These are phyloP conservation scores for Macrocybe gigantea DNA, from an alignment of 768 basidiomycete genomes.

Conservation along the genomic window DNA sequence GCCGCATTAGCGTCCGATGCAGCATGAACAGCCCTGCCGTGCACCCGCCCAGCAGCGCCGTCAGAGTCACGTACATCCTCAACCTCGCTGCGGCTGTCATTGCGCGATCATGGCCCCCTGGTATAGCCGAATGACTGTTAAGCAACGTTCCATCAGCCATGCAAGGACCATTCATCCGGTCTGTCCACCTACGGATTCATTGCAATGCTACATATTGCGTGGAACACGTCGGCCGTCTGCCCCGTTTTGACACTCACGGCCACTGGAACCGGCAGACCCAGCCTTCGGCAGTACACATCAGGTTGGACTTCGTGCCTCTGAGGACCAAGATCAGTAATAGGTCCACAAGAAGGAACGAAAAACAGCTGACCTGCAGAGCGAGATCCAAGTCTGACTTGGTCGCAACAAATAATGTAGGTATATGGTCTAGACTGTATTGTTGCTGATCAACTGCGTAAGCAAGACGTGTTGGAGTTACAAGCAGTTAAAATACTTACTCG, in stretches of 20 bases:
- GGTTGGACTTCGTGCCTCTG: conserved; percentile 98
- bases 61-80: conserved; percentile 66
- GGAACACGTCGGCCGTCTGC: conserved; percentile 83
- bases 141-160: neutral
- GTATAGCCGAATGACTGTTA: conserved; percentile 57
- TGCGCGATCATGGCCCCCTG: conserved; percentile 79
- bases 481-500: conserved; percentile 44
- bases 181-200: conserved; percentile 71
- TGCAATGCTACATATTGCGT: conserved; percentile 77
- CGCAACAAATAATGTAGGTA: conserved; percentile 96
- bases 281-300: conserved; percentile 89
- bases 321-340: conserved; percentile 6
- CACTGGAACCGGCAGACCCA: conserved; percentile 90
- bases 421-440: conserved; percentile 94
- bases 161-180: conserved; percentile 9
- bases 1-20: conserved; percentile 61
- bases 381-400: conserved; percentile 98
- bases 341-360: conserved; percentile 3
- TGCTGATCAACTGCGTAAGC: conserved; percentile 49
- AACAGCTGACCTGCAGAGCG: conserved; percentile 71
- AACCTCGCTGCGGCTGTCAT: conserved; percentile 64
- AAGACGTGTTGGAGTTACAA: neutral
- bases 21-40: conserved; percentile 68
- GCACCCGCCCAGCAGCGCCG: conserved; percentile 68
- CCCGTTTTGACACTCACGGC: conserved; percentile 87